Conservation (phyloP, 2,329 filamentous ascomycete genomes). For the Alternaria dauci region DNA sequence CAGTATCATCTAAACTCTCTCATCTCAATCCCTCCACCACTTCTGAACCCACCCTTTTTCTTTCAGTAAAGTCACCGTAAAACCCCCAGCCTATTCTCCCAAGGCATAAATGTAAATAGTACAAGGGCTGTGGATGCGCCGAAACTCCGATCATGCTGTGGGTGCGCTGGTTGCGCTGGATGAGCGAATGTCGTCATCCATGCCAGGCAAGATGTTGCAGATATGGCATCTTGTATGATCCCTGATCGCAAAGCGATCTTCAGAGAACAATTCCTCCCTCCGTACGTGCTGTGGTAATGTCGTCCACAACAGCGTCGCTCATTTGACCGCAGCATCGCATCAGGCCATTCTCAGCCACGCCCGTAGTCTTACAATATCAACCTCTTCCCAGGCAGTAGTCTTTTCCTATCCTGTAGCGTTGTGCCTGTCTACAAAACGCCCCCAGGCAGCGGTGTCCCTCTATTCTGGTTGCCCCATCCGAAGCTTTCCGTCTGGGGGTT, state of each 20-base stretch:
- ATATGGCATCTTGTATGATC: conserved; percentile 1
- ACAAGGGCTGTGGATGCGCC: not conserved
- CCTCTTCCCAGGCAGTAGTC: conserved; percentile 1
- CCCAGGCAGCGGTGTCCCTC: conserved; percentile 37
- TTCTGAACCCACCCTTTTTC: not conserved
- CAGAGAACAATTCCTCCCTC: not conserved
- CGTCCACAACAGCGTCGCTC: not conserved
- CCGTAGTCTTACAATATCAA: conserved; percentile 11
- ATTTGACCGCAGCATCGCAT: not conserved
- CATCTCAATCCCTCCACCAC: not conserved
- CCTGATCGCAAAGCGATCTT: not conserved
- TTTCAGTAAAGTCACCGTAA: not conserved
- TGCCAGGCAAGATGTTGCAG: not conserved
- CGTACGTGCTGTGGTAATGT: not conserved
- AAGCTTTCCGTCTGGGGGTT: conserved; percentile 30
- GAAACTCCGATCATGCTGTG: conserved; percentile 2
- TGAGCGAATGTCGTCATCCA: not conserved
- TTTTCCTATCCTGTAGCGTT: not conserved
- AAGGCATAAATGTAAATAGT: conserved; percentile 5
- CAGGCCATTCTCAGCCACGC: not conserved
- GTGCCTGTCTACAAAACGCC: conserved; percentile 28
- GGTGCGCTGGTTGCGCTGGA: not conserved
- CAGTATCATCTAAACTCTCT: not conserved
- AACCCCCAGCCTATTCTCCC: not conserved
- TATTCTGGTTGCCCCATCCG: conserved; percentile 35